These are phyloP conservation scores for Rostrohypoxylon terebratum DNA, from an alignment of 495 filamentous ascomycete genomes.

Conservation along the genomic window DNA sequence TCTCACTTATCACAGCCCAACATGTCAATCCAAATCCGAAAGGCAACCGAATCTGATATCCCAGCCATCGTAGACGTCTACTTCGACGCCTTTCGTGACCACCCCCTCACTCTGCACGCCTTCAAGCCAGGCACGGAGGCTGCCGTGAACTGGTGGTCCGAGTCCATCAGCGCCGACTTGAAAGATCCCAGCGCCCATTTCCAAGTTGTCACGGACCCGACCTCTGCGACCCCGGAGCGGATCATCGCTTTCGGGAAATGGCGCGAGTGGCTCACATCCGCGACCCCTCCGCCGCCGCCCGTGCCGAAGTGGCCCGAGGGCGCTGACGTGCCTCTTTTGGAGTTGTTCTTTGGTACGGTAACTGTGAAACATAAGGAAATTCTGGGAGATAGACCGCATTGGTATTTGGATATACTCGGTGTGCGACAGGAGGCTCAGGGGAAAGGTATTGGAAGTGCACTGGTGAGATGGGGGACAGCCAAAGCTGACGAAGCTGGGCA, in stretches of 20 bases:
- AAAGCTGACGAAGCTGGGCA: conserved; percentile 61
- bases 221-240: conserved; percentile 28
- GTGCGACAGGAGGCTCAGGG: conserved; percentile 61
- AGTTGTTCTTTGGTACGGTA: conserved; percentile 49
- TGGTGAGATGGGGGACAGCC: conserved; percentile 63
- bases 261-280: conserved; percentile 36
- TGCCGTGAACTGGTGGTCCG: conserved; percentile 39
- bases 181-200: conserved; percentile 45
- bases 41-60: conserved; percentile 42
- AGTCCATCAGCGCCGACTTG: conserved; percentile 35
- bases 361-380: conserved; percentile 46
- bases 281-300: conserved; percentile 5
- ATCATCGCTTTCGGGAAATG: conserved; percentile 53
- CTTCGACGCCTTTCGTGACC: conserved; percentile 48
- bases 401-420: conserved; percentile 62
- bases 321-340: conserved; percentile 44
- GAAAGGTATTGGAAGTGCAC: conserved; percentile 59
- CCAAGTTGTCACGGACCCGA: conserved; percentile 39
- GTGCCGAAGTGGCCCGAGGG: conserved; percentile 46
- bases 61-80: conserved; percentile 43
- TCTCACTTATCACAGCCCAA: neutral
- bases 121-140: conserved; percentile 24
- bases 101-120: conserved; percentile 32
- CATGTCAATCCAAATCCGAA: conserved; percentile 47
- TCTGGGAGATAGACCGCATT: conserved; percentile 52